A percentile compares a stretch with the other conserved stretches of the same genome.
Conservation (phyloP, 176 grass and related monocot species). For the Carex kokanica region DNA sequence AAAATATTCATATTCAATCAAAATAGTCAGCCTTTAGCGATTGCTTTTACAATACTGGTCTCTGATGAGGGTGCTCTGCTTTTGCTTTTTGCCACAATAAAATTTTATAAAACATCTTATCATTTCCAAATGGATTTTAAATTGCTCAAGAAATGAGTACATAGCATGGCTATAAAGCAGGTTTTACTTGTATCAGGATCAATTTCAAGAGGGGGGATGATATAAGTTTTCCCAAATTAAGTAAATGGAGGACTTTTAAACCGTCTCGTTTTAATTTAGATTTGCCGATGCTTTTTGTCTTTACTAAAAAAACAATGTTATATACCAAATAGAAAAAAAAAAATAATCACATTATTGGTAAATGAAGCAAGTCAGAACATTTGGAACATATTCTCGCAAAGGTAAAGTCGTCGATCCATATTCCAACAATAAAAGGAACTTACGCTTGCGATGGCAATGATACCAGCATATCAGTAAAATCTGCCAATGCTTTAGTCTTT, state of each 20-base stretch:
- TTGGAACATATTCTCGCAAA: too few species aligned
- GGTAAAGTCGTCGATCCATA: constrained; percentile 6
- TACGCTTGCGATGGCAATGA: constrained; percentile 6
- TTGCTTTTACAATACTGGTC: background rate
- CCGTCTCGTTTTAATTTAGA: background rate
- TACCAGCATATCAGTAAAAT: constrained; percentile 6
- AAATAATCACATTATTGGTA: background rate
- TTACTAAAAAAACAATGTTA: background rate
- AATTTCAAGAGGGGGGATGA: background rate
- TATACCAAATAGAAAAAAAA: background rate
- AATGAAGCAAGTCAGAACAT: too few species aligned
- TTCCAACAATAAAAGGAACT: background rate
- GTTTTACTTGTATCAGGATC: constrained; percentile 1
- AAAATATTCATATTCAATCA: too few species aligned
- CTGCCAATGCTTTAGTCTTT: constrained; percentile 16
- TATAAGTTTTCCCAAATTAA: background rate
- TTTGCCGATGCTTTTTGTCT: background rate
- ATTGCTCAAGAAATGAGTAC: background rate
- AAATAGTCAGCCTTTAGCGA: background rate
- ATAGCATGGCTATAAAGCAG: background rate
- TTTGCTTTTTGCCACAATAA: background rate
- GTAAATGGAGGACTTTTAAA: background rate
- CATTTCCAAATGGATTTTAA: background rate
- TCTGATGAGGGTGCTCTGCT: background rate
- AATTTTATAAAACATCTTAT: background rate